Evolutionary conservation across 2,329 filamentous ascomycete genomes (phyloP), one percentile per base, ranked within the genome.

Genomic region (Paecilomyces dactylethromorphus): DNA sequence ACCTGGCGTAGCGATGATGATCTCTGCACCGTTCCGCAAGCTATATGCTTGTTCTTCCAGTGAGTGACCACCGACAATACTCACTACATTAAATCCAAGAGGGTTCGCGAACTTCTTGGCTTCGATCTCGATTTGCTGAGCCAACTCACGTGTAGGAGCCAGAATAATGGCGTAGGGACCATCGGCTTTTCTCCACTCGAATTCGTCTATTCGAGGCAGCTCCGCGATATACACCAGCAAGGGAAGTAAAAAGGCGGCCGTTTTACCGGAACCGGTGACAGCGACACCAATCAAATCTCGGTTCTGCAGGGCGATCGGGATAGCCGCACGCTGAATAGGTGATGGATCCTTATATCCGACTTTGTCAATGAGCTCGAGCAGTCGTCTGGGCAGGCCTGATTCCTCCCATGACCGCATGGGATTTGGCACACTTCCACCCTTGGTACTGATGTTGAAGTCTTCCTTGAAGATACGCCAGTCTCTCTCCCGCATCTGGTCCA

Each of bases 391-490:
- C 45, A 99, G 81, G 5, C 82, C 82, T 3, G 92, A 96, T 74
- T 99, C 94, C 53, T 84, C 72, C 94, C 94, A 99, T 66, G 82
- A 91, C 55, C 94, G 91, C 92, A 99, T 97, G 0, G 94, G 94
- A 68, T 97, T 93, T 0, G 94, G 94, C 58, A 97, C 91, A 26
- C 84, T 83, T 51, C 93, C 93, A 59, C 94, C 94, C 74, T 96
- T 97, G 8, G 92, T 97, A 49, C 88, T 83, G 71, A 99, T 99
- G 67, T 94, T 95, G 78, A 96, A 97, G 75, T 99, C 92, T 74
- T 97, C 94, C 77, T 97, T 99, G 86, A 99, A 97, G 67, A 99
- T 97, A 71, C 94, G 90, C 94, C 94, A 99, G 76, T 99, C 94
- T 72, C 94, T 84, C 77, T 97, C 92, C 62, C 91, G 90, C 94